Evolutionary conservation across 129 eudicot species (phyloP).

Genomic region (Flaveria linearis): DNA sequence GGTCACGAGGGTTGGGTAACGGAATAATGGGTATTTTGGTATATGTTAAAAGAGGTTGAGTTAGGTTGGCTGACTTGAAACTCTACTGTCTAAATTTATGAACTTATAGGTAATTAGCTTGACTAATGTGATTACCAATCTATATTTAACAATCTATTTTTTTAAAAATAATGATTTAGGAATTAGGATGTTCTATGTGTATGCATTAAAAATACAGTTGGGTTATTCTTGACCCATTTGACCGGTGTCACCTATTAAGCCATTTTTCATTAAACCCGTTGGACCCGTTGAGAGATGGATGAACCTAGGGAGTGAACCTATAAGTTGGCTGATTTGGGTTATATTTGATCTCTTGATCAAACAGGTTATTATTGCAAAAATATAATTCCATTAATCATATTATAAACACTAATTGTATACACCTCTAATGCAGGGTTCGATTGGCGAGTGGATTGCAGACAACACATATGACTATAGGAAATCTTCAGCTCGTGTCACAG

Average conservation of each 20-base stretch:
- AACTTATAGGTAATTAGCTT: neutral
- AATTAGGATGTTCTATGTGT: neutral
- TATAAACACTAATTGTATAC: neutral
- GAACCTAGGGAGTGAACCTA: neutral
- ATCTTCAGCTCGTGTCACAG: constrained; percentile 97
- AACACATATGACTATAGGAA: constrained; percentile 76
- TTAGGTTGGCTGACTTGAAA: neutral
- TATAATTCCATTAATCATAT: neutral
- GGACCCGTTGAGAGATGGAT: neutral
- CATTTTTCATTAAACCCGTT: neutral
- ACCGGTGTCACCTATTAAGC: neutral
- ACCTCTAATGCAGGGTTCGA: constrained; percentile 59
- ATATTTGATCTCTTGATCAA: constrained; percentile 10
- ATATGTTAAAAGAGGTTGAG: neutral
- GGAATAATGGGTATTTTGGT: neutral
- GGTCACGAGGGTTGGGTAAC: neutral
- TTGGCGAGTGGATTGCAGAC: constrained; percentile 94
- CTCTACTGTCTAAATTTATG: neutral
- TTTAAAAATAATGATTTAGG: neutral
- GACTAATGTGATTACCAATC: neutral
- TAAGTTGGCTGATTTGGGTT: neutral
- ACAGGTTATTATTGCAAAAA: neutral
- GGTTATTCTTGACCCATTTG: neutral
- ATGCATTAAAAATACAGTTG: neutral
- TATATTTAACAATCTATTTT: neutral